These are phyloP conservation scores for Penicillium capsulatum DNA, from an alignment of 2,329 filamentous ascomycete genomes.

Conservation along the genomic window DNA sequence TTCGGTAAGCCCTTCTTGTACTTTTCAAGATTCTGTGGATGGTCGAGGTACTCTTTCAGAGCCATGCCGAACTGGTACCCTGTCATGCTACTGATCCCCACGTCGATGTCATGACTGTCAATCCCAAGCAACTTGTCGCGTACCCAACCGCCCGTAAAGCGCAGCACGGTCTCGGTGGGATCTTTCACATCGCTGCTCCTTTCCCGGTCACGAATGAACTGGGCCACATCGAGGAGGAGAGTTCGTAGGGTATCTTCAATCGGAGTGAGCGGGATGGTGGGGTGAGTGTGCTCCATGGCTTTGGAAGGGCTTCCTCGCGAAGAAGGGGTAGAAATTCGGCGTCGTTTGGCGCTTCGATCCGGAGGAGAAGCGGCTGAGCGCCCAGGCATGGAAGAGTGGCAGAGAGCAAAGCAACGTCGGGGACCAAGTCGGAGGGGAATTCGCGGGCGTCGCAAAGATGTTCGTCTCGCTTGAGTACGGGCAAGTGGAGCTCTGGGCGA, in stretches of 20 bases:
- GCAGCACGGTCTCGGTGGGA: constrained; percentile 35
- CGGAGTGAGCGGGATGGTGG: constrained; percentile 58
- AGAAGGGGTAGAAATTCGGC: constrained; percentile 27
- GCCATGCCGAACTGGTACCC: constrained; percentile 45
- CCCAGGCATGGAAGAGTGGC: constrained; percentile 27
- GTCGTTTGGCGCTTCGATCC: constrained; percentile 31
- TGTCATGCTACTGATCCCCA: constrained; percentile 49
- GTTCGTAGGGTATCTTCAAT: constrained; percentile 67
- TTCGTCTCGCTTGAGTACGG: constrained; percentile 12
- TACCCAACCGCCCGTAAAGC: constrained; percentile 51
- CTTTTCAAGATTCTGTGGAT: constrained; percentile 38
- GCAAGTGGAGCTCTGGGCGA: constrained; percentile 10
- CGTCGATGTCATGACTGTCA: constrained; percentile 48
- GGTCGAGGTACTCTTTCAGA: constrained; percentile 43
- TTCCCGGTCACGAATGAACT: constrained; percentile 56
- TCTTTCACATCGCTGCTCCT: constrained; percentile 18
- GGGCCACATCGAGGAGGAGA: constrained; percentile 79
- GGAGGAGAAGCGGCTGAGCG: constrained; percentile 16
- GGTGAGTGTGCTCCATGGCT: constrained; percentile 26
- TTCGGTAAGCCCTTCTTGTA: constrained; percentile 44
- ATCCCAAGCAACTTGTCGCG: constrained; percentile 48
- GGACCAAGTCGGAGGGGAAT: constrained; percentile 12
- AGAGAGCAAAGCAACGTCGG: constrained; percentile 8
- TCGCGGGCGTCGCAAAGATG: constrained; percentile 6
- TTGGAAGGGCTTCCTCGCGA: constrained; percentile 19